Evolutionary conservation across 805 yeast species (phyloP), one percentile per base, ranked within the genome.

Genomic region (Ogataea chonburiensis): DNA sequence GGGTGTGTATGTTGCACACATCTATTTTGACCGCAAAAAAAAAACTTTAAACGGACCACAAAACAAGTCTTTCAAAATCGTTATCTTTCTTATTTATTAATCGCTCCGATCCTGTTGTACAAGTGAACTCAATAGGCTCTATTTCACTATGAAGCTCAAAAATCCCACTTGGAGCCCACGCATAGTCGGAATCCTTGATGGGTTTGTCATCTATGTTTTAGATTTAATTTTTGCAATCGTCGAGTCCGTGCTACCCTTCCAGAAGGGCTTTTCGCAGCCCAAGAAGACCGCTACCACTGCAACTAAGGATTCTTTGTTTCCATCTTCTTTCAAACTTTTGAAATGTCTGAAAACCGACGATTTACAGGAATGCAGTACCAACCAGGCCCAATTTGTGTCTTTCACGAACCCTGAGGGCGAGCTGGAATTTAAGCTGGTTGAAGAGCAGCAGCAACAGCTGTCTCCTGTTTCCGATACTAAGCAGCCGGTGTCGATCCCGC

Each of bases 381-480:
- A 34, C 8, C 64, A 74, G 23, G 63, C 79, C 2, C 63, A 73
- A 34, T 61, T 75, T 28, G 56, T 73, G n/a, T 77, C 81, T 4
- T 64, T 68, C 43, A 71, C 70, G 31, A 75, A 74, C 47, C 58
- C 55, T 11, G 64, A 67, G 21, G 85, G 83, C 3, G 77, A 74
- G 43, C 66, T 77, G 11, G 79, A 74, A 38, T 78, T 81, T 76
- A 67, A 68, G 11, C 67, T 78, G 37, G 68, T 72, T 16, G 77
- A 73, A 26, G 31, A 34, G 3, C 28, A 19, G 22, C 22, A 33
- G 37, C 55, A 53, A 24, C 55, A 53, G 33, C 41, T 50, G 9
- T 53, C 64, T 0, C 63, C 63, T 7, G 22, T 48, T 9, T 52
- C 61, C 1, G 56, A 51, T 22, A 17, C 43, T n/a, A 39, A 44